Conservation (phyloP, 1,284 basidiomycete genomes). For the Vanrija humicola region DNA sequence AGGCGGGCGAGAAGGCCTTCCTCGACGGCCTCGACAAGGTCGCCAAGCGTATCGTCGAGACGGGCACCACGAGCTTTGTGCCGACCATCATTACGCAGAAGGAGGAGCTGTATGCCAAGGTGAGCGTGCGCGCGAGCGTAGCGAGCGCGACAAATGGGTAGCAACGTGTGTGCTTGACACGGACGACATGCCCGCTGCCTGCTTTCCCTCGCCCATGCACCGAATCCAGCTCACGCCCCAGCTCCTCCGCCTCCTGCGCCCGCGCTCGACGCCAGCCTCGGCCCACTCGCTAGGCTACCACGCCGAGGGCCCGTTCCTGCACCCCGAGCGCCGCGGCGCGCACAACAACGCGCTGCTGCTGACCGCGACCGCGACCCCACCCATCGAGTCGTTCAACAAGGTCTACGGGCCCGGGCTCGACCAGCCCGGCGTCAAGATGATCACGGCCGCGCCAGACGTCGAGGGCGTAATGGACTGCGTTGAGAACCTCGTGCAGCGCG, state of each 20-base stretch:
- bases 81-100: slow-evolving; percentile 59
- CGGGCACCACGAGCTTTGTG: slow-evolving; percentile 77
- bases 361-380: slow-evolving; percentile 49
- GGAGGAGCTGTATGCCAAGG: slow-evolving; percentile 46
- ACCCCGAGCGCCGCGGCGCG: slow-evolving; percentile 65
- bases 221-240: neutral
- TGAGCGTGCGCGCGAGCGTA: slow-evolving; percentile 58
- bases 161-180: no score
- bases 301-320: slow-evolving; percentile 81
- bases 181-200: neutral
- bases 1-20: slow-evolving; percentile 64
- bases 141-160: slow-evolving; percentile 39
- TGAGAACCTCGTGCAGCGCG: slow-evolving; percentile 59
- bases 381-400: slow-evolving; percentile 58
- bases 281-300: slow-evolving; percentile 81
- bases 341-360: slow-evolving; percentile 68
- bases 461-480: slow-evolving; percentile 71
- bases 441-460: slow-evolving; percentile 83
- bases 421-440: slow-evolving; percentile 65
- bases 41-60: slow-evolving; percentile 72
- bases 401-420: slow-evolving; percentile 60
- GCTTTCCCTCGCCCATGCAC: neutral
- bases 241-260: slow-evolving; percentile 53
- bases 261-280: slow-evolving; percentile 20
- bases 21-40: slow-evolving; percentile 65